Evolutionary conservation across 2,329 filamentous ascomycete species (phyloP).

Genomic region (Pestalotiopsis fici): DNA sequence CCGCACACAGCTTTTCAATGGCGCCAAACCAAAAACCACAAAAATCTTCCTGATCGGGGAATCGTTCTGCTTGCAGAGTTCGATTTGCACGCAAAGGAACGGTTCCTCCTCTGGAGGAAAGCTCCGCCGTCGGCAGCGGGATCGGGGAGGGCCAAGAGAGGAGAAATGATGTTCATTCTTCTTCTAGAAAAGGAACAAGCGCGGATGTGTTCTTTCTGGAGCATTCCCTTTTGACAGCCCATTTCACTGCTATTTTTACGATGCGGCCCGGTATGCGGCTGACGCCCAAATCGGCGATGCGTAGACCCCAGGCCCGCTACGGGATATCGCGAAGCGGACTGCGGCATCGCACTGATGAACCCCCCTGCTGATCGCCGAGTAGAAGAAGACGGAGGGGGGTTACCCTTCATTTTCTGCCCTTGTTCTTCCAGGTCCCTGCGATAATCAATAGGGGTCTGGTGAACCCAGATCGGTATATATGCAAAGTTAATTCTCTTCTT

Average conservation of each 20-base stretch:
- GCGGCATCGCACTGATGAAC: not conserved
- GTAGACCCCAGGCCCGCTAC: conserved; percentile 3
- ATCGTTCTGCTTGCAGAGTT: not conserved
- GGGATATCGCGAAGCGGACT: not conserved
- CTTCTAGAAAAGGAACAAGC: not conserved
- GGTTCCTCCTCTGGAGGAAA: not conserved
- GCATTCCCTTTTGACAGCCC: no score
- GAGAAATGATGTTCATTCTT: not conserved
- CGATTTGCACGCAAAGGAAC: not conserved
- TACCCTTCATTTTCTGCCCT: no score
- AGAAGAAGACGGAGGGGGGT: no score
- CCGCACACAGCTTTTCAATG: not conserved
- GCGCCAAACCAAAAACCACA: not conserved
- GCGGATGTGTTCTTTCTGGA: not conserved
- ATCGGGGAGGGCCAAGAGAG: not conserved
- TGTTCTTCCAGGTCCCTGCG: not conserved
- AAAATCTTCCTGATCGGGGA: not conserved
- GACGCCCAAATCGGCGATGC: conserved; percentile 2
- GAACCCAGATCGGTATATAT: not conserved
- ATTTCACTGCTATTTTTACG: not conserved
- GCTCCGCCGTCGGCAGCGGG: not conserved
- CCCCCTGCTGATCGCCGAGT: not conserved
- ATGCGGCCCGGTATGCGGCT: conserved; percentile 1
- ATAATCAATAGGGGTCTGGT: not conserved
- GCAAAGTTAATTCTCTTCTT: not conserved